A percentile compares a stretch with the other conserved stretches of the same genome.
These are phyloP conservation scores for Blastobotrys peoriensis DNA, from an alignment of 805 yeast genomes.

Conservation along the genomic window DNA sequence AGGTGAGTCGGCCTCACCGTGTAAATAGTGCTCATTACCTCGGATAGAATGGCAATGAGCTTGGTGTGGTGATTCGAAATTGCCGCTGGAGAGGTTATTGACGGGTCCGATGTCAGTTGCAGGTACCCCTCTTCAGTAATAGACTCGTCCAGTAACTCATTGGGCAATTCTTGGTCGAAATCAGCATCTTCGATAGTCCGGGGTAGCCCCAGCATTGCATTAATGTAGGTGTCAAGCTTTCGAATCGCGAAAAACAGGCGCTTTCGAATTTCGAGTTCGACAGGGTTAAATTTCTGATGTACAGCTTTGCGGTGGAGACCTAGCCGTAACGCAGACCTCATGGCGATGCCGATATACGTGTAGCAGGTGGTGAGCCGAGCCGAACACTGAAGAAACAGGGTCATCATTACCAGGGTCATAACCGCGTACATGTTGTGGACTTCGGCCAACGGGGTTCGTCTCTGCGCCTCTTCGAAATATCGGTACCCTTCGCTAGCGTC, in stretches of 20 bases:
- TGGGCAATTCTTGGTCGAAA: background rate
- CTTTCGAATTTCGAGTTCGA: constrained; percentile 1
- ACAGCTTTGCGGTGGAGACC: background rate
- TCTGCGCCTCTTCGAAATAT: background rate
- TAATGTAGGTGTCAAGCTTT: background rate
- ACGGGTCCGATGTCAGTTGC: background rate
- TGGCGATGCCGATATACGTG: background rate
- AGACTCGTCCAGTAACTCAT: background rate
- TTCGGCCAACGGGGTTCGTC: background rate
- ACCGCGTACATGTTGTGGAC: background rate
- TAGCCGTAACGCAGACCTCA: background rate
- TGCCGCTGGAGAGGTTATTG: background rate
- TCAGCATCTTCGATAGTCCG: background rate
- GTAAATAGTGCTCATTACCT: background rate
- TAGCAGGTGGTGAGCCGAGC: constrained; percentile 2
- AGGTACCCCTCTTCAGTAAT: background rate
- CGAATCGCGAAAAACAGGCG: constrained; percentile 1
- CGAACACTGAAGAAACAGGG: constrained; percentile 2
- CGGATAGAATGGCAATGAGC: background rate
- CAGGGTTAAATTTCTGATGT: background rate
- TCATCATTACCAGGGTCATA: constrained; percentile 1
- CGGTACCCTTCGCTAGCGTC: background rate
- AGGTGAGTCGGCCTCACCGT: background rate
- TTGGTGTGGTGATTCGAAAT: background rate
- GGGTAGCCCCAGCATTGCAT: constrained; percentile 1